phyloP scores from a whole-genome alignment of 73 alveolate genomes.

The Paraurostyla sp. region DNA sequence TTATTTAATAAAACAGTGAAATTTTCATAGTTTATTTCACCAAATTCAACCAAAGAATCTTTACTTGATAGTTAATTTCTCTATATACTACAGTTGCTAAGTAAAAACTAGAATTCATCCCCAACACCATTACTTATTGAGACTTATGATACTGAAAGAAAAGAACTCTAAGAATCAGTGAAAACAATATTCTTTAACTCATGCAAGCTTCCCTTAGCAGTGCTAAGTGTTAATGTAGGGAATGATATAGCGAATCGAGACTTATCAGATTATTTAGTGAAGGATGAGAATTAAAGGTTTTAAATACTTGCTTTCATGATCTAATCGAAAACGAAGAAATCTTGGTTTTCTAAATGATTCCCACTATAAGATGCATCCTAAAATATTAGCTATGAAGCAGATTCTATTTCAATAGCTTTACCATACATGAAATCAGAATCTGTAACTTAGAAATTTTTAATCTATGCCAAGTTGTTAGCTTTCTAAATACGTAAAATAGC shows the following conservation, averaged over 20 bases:
- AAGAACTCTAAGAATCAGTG: slow-evolving; percentile 1
- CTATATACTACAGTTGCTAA: not conserved
- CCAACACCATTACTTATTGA: not conserved
- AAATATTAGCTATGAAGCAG: not conserved
- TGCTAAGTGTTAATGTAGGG: slow-evolving; percentile 22
- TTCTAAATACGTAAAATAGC: slow-evolving; percentile 48
- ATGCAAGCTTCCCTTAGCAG: not conserved
- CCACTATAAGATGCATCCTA: not conserved
- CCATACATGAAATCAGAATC: slow-evolving; percentile 54
- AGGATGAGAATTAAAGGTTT: not conserved
- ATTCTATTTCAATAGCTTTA: slow-evolving; percentile 63
- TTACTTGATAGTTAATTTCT: slow-evolving; percentile 35
- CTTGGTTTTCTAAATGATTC: slow-evolving; percentile 19
- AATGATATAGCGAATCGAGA: slow-evolving; percentile 41
- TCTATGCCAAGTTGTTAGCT: not conserved
- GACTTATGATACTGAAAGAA: slow-evolving; percentile 5
- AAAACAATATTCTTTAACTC: slow-evolving; percentile 14
- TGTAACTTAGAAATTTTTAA: not conserved
- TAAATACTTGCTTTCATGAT: slow-evolving; percentile 2
- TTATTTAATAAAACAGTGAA: slow-evolving; percentile 27
- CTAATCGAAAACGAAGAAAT: slow-evolving; percentile 44
- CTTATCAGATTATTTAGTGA: slow-evolving; percentile 36
- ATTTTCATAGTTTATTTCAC: slow-evolving; percentile 28
- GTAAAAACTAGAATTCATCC: not conserved
- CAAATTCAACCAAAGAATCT: slow-evolving; percentile 43